phyloP scores from a whole-genome alignment of 2,329 filamentous ascomycete genomes.

The Aplosporella prunicola region DNA sequence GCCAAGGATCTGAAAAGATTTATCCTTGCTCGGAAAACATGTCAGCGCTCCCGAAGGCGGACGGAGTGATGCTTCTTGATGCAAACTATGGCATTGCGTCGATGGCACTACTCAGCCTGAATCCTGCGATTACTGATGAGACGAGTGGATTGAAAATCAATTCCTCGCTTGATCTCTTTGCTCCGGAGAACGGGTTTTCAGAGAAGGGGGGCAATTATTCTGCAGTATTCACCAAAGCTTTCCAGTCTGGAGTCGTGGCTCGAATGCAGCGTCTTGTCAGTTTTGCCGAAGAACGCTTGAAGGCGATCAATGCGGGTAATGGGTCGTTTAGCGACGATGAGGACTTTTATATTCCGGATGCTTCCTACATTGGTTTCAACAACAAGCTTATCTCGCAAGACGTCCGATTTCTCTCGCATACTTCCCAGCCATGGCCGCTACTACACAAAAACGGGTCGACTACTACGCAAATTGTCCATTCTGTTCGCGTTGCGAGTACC shows the following conservation, averaged over 20 bases:
- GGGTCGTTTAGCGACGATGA: constrained; percentile 15
- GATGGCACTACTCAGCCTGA: background rate
- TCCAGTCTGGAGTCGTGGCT: constrained; percentile 8
- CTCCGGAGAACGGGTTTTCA: background rate
- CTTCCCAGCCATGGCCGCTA: constrained; percentile 15
- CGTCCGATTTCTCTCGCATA: constrained; percentile 14
- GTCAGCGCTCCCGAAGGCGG: background rate
- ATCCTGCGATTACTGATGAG: constrained; percentile 1
- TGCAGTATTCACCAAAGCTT: constrained; percentile 10
- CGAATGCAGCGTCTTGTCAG: constrained; percentile 13
- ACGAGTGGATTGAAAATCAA: background rate
- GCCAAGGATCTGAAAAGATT: constrained; percentile 1
- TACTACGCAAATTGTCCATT: constrained; percentile 14
- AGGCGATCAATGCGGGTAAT: constrained; percentile 12
- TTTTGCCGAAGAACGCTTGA: constrained; percentile 4
- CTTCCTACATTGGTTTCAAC: constrained; percentile 13
- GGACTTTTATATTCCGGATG: constrained; percentile 13
- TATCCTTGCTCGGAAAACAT: background rate
- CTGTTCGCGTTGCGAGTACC: constrained; percentile 10
- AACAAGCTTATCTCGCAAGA: constrained; percentile 18
- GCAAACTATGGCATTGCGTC: background rate
- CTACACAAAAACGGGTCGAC: constrained; percentile 15
- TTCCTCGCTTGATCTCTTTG: background rate
- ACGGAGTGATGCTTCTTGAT: background rate
- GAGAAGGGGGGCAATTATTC: constrained; percentile 13